These are phyloP conservation scores for Ophiocordyceps polyrhachis-furcata DNA, from an alignment of 2,329 filamentous ascomycete genomes.

Conservation along the genomic window DNA sequence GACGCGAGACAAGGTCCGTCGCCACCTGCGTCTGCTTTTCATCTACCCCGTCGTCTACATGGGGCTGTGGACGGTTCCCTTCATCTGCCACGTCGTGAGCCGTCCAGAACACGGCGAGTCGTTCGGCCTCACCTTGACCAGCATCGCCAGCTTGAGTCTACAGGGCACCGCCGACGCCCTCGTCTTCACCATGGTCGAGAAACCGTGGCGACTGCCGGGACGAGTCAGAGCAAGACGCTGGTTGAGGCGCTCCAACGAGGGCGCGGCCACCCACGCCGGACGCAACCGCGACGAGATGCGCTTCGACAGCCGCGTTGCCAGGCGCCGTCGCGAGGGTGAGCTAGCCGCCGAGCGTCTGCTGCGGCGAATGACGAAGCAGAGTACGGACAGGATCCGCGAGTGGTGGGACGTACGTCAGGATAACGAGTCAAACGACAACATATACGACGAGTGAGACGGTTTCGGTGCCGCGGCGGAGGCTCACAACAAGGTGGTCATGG, in stretches of 20 bases:
- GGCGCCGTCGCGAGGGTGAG: constrained; percentile 28
- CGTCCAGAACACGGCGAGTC: constrained; percentile 20
- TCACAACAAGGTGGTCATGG: neutral
- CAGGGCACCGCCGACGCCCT: constrained; percentile 51
- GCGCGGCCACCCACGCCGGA: constrained; percentile 13
- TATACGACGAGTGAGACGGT: neutral
- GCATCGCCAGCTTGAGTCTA: constrained; percentile 38
- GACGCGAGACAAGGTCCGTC: constrained; percentile 37
- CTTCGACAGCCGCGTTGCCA: constrained; percentile 28
- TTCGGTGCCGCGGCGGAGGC: neutral
- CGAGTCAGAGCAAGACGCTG: neutral
- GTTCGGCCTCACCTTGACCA: constrained; percentile 34
- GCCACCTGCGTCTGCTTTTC: constrained; percentile 54
- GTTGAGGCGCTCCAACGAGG: constrained; percentile 1
- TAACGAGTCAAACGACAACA: neutral
- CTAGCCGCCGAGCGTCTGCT: constrained; percentile 15
- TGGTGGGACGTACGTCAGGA: constrained; percentile 14
- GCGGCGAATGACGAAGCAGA: constrained; percentile 4
- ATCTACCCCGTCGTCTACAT: constrained; percentile 60
- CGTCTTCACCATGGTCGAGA: constrained; percentile 51
- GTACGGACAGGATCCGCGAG: constrained; percentile 4
- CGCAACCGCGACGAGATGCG: constrained; percentile 33
- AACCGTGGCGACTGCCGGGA: constrained; percentile 36
- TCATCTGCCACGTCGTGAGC: constrained; percentile 39
- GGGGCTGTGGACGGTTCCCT: constrained; percentile 53